Evolutionary conservation across 2,329 filamentous ascomycete genomes (phyloP), one percentile per base, ranked within the genome.

Genomic region (Colletotrichum tofieldiae): DNA sequence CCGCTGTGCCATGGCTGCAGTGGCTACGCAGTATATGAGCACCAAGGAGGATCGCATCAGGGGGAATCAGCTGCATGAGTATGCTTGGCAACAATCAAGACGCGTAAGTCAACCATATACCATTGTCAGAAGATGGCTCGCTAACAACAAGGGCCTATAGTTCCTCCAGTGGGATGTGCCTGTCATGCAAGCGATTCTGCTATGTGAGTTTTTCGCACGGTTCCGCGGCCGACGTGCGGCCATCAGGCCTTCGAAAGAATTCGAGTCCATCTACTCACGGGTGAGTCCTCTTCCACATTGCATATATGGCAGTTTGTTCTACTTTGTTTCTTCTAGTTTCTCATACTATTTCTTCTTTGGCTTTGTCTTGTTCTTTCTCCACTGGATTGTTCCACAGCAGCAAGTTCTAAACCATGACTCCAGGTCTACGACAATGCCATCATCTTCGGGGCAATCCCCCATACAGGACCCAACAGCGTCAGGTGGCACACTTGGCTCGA

Each of bases 1-100:
- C 56, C 83, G 81, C 18, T 89, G 84, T 72, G 86, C 87, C 71
- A 89, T 90, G 88, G 88, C 87, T 29, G 88, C 88, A n/a, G 78
- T 90, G 39, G 88, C 86, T 56, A 86, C 87, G 29, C 87, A 90
- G 75, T 86, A 84, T 72, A 79, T 88, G 65, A 79, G 82, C 60
- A 80, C 82, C 76, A 83, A 82, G 77, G 86, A 88, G 61, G 84
- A 89, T 77, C 86, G 87, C 68, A 81, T 81, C 68, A 84, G 84
- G 75, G 87, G 87, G 37, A 84, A 83, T 63, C 81, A 85, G 67
- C 81, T 90, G 76, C 86, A 90, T 79, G 83, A 85, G 63, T 85
- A 85, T 76, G 87, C 87, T 14, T 86, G 81, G 82, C 82, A 86
- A 75, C 86, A 86, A 78, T 82, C 83, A 65, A 85, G 85, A 77